phyloP scores from a whole-genome alignment of 768 basidiomycete species.

The Lanmaoa rubissima region DNA sequence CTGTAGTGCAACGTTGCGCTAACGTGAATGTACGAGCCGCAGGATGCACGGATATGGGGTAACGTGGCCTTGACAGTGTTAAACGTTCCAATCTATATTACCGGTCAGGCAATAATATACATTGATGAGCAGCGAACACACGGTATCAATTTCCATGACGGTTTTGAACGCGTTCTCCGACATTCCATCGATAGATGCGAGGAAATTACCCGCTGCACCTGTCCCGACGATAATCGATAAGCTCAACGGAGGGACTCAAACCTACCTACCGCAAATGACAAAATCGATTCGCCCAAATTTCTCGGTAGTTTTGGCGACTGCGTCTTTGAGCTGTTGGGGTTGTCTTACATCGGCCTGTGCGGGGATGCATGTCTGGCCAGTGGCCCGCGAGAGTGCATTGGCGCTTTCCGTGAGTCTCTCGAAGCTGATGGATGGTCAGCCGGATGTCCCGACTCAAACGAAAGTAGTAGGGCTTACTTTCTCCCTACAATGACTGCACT shows the following conservation, averaged over 20 bases:
- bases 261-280: constrained; percentile 79
- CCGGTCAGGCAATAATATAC: neutral
- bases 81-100: constrained; percentile 76
- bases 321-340: constrained; percentile 66
- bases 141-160: constrained; percentile 92
- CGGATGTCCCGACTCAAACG: neutral
- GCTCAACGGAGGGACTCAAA: neutral
- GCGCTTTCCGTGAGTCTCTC: constrained; percentile 71
- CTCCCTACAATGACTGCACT: constrained; percentile 81
- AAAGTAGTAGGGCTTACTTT: constrained; percentile 52
- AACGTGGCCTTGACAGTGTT: constrained; percentile 94
- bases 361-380: constrained; percentile 70
- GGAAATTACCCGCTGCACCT: constrained; percentile 97
- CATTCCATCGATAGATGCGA: constrained; percentile 79
- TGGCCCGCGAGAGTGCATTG: constrained; percentile 62
- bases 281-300: constrained; percentile 89
- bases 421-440: constrained; percentile 42
- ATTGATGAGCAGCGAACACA: constrained; percentile 33
- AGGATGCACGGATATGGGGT: constrained; percentile 61
- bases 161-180: constrained; percentile 91
- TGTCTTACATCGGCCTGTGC: constrained; percentile 82
- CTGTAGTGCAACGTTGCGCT: constrained; percentile 86
- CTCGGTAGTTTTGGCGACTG: constrained; percentile 72
- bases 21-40: constrained; percentile 86
- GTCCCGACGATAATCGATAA: neutral